Evolutionary conservation across 306 rosid genomes (phyloP), one percentile per base, ranked within the genome.

Genomic region (Cercis canadensis): DNA sequence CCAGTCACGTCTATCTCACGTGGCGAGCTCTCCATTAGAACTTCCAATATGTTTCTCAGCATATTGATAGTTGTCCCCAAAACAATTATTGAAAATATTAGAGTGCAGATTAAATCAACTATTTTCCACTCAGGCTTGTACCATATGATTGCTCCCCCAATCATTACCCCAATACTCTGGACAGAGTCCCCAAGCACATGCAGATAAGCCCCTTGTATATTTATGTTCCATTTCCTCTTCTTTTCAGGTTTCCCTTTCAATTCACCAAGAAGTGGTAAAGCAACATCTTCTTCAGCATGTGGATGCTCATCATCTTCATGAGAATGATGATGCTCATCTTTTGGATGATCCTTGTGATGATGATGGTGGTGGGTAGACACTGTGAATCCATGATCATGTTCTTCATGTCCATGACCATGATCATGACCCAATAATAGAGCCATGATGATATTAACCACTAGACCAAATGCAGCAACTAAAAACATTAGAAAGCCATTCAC

Each of bases 91-190:
- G 96, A 89, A 71, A 89, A 89, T 0, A 89, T 37, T 5, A 89
- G 83, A 29, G 96, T 89, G 75, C 96, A 89, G 21, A 89, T 85
- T 57, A 81, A 51, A 76, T 89, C 96, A 39, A 87, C 90, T 60
- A 89, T 79, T 72, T 79, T 76, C 96, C 92, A 89, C 53, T 69
- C 49, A 3, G 92, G 96, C 3, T 87, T 81, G 45, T 67, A 79
- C 96, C 96, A 89, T 81, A 89, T 85, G 59, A 85, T 52, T 54
- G 84, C 96, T 61, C 96, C 96, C 5, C 92, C 96, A 1, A 89
- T 89, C 96, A 89, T 89, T 32, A 89, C 96, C 39, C 96, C 92
- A 6, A 89, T 49, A 69, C 96, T 89, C 58, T 89, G 96, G 63
- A 84, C 43, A 1, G 83, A 87, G 83, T 89, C 96, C 56, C 96